phyloP scores from a whole-genome alignment of 2,329 filamentous ascomycete genomes.

The Fusarium verticillioides region DNA sequence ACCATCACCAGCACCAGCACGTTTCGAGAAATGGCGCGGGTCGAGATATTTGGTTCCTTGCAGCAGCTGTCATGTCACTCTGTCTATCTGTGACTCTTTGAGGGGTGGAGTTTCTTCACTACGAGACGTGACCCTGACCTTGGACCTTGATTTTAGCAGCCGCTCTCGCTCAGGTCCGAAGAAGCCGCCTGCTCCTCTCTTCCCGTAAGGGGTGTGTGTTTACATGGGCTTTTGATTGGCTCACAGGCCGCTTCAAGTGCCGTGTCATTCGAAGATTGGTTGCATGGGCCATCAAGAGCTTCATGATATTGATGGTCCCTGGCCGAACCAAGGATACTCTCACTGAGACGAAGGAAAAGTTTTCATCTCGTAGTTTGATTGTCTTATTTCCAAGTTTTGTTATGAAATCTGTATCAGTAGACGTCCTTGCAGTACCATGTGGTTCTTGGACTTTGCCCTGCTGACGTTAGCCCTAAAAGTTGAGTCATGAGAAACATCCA shows the following conservation, averaged over 20 bases:
- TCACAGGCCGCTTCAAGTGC: constrained; percentile 29
- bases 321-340: constrained; percentile 13
- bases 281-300: constrained; percentile 22
- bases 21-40: constrained; percentile 35
- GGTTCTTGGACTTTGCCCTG: constrained; percentile 23
- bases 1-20: constrained; percentile 28
- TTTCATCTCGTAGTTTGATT: constrained; percentile 3
- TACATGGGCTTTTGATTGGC: constrained; percentile 37
- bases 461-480: constrained; percentile 19
- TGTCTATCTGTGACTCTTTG: constrained; percentile 7
- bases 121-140: constrained; percentile 14
- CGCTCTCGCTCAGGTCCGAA: constrained; percentile 37
- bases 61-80: constrained; percentile 18
- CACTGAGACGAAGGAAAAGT: constrained; percentile 8
- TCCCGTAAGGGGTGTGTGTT: constrained; percentile 25
- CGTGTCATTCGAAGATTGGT: constrained; percentile 41
- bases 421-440: constrained; percentile 14
- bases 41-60: constrained; percentile 27
- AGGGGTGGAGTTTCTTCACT: constrained; percentile 13
- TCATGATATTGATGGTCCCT: constrained; percentile 13
- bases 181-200: constrained; percentile 25
- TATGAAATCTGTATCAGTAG: background rate
- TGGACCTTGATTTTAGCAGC: constrained; percentile 30
- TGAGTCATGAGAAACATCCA: constrained; percentile 32
- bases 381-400: constrained; percentile 16